Percentiles rank a stretch among this genome's conserved stretches.
phyloP scores from a whole-genome alignment of 208 protist genomes.

The Tritrichomonas foetus region DNA sequence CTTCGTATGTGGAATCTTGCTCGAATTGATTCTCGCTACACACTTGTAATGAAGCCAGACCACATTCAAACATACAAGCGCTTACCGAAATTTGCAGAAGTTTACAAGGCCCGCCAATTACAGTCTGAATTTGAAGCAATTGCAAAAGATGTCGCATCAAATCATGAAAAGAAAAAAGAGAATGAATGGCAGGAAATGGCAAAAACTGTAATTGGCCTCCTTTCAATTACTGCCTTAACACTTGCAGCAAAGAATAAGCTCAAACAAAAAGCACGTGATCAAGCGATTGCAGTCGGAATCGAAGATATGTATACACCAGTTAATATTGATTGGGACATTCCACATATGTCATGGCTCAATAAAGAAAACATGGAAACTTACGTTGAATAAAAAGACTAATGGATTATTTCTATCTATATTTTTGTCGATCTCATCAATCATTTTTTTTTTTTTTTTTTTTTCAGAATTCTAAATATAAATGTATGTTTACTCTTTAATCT shows the following conservation, averaged over 20 bases:
- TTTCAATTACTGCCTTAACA: not conserved
- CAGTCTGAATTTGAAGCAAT: not conserved
- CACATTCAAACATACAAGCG: not conserved
- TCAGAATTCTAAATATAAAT: too few species aligned
- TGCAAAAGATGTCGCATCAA: not conserved
- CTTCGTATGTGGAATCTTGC: not conserved
- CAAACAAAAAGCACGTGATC: not conserved
- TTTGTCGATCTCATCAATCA: too few species aligned
- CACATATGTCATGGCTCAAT: too few species aligned
- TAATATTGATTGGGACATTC: too few species aligned
- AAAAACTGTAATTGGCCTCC: not conserved
- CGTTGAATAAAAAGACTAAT: too few species aligned
- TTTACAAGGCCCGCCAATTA: not conserved
- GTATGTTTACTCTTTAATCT: too few species aligned
- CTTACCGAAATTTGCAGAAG: not conserved
- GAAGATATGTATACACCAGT: not conserved
- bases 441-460: too few species aligned
- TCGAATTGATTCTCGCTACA: not conserved
- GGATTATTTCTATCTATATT: too few species aligned
- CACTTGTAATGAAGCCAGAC: not conserved
- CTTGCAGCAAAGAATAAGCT: not conserved
- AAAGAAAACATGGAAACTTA: too few species aligned
- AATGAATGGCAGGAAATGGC: not conserved
- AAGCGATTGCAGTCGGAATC: not conserved
- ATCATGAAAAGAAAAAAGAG: not conserved